Evolutionary conservation across 495 filamentous ascomycete genomes (phyloP), one percentile per base, ranked within the genome.

Genomic region (Penicillium lagena): DNA sequence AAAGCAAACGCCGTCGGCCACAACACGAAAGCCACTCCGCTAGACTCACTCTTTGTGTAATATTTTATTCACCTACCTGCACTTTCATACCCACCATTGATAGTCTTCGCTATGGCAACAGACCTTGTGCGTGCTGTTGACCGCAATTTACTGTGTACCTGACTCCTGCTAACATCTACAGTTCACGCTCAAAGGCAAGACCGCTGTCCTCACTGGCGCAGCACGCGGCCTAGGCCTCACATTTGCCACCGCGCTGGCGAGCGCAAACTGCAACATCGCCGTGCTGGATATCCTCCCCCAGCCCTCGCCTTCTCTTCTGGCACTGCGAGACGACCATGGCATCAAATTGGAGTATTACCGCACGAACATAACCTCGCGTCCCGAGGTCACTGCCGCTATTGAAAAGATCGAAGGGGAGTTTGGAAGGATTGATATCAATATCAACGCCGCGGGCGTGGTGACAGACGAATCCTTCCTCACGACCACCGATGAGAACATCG

Each of bases 391-490:
- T 33, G 35, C n/a, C 6, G 47, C 39, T n/a, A 46, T 58, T 37
- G 47, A 44, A 34, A 41, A 56, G 30, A 48, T 57, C 11, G 46
- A 54, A 12, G 33, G 10, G 29, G 42, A 57, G 28, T 57, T 54
- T 40, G 54, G 54, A 12, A 28, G 50, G 11, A 57, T 57, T 15
- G 54, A 50, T 46, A 47, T 17, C 37, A 57, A 54, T 29, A 31
- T 57, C 35, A 57, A 47, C 17, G 54, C 54, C 7, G 54, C 54
- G 14, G 54, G 54, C 35, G 45, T 57, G 7, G 43, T 43, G 11
- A 35, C 41, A 6, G 54, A 57, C 27, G 42, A 54, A 38, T 17
- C 51, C 15, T 53, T 56, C 37, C 40, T 57, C 17, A 41, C 42
- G 29, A 43, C 35, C 12, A 32, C 49, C 6, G 40, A 42, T 29